Evolutionary conservation across 768 basidiomycete genomes (phyloP), one percentile per base, ranked within the genome.

Genomic region (Pholiota molesta): DNA sequence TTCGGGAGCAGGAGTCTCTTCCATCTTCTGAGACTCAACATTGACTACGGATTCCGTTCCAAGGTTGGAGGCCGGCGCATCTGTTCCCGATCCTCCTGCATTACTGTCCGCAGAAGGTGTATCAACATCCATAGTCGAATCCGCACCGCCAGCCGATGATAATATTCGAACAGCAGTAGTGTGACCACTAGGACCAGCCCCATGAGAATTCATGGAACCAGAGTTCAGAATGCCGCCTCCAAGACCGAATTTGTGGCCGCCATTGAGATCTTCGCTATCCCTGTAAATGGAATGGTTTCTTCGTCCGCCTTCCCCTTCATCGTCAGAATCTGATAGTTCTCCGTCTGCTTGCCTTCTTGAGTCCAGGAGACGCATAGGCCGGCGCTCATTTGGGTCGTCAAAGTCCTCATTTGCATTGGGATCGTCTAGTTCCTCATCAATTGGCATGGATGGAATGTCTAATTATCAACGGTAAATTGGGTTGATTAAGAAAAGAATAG

Each of bases 271-370:
- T 19, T 75, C 78, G 59, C 81, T 83, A 52, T 84, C 85, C 23
- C 77, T 78, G 72, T 90, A 86, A 39, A 78, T 78, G 9, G 83
- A 77, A 61, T 88, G 87, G 67, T 95, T 83, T 61, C 89, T 81
- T 58, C 95, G 83, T 1, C 89, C 92, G 49, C 93, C 95, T 67
- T 91, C 91, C 17, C 94, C 96, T 76, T 99, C 97, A 72, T 99
- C 97, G 65, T 99, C 97, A 1, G 97, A 99, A 73, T 99, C 97
- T 7, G 95, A 97, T 13, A 97, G 82, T 69, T 96, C 94, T 21
- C 90, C 91, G 42, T 97, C 94, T 5, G 84, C 86, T 72, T 95
- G 95, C 63, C 91, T 82, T 23, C 89, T 82, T 23, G 88, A 84
- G 72, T 99, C 97, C 35, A 95, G 84, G 9, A 94, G 75, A 16